Conservation (phyloP, 352 stramenopile genomes). For the Pythium graminicola region DNA sequence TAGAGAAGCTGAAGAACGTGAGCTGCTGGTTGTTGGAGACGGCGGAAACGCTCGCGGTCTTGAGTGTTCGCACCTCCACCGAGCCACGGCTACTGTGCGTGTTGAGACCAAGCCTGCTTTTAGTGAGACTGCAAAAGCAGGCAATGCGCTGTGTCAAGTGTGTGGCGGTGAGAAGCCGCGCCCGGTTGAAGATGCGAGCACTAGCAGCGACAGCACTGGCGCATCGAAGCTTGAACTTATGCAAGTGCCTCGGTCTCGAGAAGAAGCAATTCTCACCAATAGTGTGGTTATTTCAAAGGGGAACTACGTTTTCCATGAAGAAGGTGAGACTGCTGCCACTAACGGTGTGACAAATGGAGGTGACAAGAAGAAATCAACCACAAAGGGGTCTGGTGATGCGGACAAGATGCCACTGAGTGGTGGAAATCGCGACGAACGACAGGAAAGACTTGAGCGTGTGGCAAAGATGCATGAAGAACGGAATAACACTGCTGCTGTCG, state of each 20-base stretch:
- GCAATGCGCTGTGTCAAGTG: slow-evolving; percentile 31
- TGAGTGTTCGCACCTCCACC: slow-evolving; percentile 36
- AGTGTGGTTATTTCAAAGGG: slow-evolving; percentile 60
- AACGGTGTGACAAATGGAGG: not conserved
- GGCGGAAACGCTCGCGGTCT: slow-evolving; percentile 24
- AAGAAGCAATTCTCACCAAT: slow-evolving; percentile 56
- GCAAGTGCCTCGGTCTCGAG: slow-evolving; percentile 55
- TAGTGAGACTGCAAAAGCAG: slow-evolving; percentile 19
- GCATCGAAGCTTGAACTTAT: slow-evolving; percentile 36
- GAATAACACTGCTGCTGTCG: slow-evolving; percentile 35
- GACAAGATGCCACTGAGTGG: slow-evolving; percentile 61
- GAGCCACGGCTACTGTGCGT: slow-evolving; percentile 40
- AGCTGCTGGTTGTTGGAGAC: slow-evolving; percentile 26
- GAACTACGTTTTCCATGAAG: slow-evolving; percentile 74
- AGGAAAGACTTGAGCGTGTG: slow-evolving; percentile 59
- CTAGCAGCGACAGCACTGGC: not conserved
- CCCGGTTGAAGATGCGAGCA: slow-evolving; percentile 5
- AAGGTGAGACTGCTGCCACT: slow-evolving; percentile 24
- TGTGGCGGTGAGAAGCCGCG: slow-evolving; percentile 55
- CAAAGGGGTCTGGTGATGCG: slow-evolving; percentile 28
- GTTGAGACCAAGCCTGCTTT: slow-evolving; percentile 53
- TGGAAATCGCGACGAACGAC: slow-evolving; percentile 58
- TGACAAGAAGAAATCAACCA: slow-evolving; percentile 44
- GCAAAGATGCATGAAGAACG: slow-evolving; percentile 62
- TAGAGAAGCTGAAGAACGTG: slow-evolving; percentile 22